phyloP scores from a whole-genome alignment of 2,329 filamentous ascomycete genomes.

The Fusarium setosum region DNA sequence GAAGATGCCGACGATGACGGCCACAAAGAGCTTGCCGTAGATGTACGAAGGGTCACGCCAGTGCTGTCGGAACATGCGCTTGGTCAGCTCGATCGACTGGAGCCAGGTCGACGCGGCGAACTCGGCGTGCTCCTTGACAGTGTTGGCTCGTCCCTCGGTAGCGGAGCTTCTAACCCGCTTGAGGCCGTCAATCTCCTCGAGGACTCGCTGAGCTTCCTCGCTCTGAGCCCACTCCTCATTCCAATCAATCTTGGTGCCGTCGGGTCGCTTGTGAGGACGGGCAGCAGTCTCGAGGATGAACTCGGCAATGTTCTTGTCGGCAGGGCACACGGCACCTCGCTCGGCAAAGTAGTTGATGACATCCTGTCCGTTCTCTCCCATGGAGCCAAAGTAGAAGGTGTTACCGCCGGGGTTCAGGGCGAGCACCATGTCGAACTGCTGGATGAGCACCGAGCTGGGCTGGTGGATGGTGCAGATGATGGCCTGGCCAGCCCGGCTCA shows the following conservation, averaged over 20 bases:
- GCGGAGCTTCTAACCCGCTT: slow-evolving; percentile 33
- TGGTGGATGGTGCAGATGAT: slow-evolving; percentile 71
- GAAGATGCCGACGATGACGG: slow-evolving; percentile 79
- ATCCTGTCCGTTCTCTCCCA: slow-evolving; percentile 58
- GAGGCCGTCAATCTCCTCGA: slow-evolving; percentile 68
- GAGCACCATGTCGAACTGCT: slow-evolving; percentile 65
- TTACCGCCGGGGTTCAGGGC: slow-evolving; percentile 63
- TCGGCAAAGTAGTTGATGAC: slow-evolving; percentile 65
- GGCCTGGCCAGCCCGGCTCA: slow-evolving; percentile 67
- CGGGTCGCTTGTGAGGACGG: slow-evolving; percentile 46
- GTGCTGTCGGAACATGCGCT: slow-evolving; percentile 77
- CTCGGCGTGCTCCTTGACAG: slow-evolving; percentile 52
- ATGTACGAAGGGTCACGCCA: slow-evolving; percentile 83
- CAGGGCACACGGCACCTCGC: slow-evolving; percentile 73
- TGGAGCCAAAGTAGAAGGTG: slow-evolving; percentile 64
- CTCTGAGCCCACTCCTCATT: slow-evolving; percentile 80
- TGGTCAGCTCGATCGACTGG: slow-evolving; percentile 75
- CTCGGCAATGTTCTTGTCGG: slow-evolving; percentile 61
- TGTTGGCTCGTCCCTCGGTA: slow-evolving; percentile 16
- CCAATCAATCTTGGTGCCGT: slow-evolving; percentile 69
- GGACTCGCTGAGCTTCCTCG: slow-evolving; percentile 66
- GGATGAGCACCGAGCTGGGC: slow-evolving; percentile 63
- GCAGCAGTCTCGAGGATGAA: slow-evolving; percentile 61
- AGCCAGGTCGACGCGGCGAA: slow-evolving; percentile 74
- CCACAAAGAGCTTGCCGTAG: slow-evolving; percentile 80